These are phyloP conservation scores for Cajanus cajan DNA, from an alignment of 306 rosid genomes.

Conservation along the genomic window DNA sequence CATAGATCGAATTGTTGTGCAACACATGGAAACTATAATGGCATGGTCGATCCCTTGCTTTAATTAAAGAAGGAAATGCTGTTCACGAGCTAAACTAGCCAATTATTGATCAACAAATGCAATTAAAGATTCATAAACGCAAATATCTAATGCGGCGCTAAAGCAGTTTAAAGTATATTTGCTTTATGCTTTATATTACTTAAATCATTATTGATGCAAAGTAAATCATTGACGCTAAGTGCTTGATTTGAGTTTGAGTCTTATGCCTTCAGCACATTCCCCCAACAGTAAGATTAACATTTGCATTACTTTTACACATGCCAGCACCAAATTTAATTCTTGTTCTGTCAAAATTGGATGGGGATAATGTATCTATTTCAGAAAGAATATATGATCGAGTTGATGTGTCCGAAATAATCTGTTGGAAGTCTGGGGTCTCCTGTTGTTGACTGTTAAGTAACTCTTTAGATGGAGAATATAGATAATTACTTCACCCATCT, in stretches of 20 bases:
- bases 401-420: not conserved
- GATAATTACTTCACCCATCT: too few relatives aligned
- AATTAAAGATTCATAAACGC: slow-evolving; percentile 23
- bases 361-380: too few relatives aligned
- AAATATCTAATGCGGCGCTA: slow-evolving; percentile 56
- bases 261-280: not conserved
- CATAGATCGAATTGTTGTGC: slow-evolving; percentile 20
- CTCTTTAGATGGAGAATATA: too few relatives aligned
- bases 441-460: not conserved
- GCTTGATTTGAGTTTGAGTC: slow-evolving; percentile 23
- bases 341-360: too few relatives aligned
- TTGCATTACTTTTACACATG: not conserved
- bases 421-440: not conserved
- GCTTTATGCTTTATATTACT: slow-evolving; percentile 58
- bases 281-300: not conserved
- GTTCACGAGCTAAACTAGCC: slow-evolving; percentile 29
- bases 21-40: slow-evolving; percentile 37
- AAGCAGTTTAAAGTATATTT: slow-evolving; percentile 74
- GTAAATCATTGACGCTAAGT: slow-evolving; percentile 39
- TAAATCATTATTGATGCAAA: slow-evolving; percentile 41
- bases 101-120: slow-evolving; percentile 30
- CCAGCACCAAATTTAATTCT: not conserved
- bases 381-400: not conserved
- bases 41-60: slow-evolving; percentile 38
- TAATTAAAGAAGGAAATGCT: slow-evolving; percentile 32